phyloP scores from a whole-genome alignment of 2,329 filamentous ascomycete species.

The Cladorrhinum sp. region DNA sequence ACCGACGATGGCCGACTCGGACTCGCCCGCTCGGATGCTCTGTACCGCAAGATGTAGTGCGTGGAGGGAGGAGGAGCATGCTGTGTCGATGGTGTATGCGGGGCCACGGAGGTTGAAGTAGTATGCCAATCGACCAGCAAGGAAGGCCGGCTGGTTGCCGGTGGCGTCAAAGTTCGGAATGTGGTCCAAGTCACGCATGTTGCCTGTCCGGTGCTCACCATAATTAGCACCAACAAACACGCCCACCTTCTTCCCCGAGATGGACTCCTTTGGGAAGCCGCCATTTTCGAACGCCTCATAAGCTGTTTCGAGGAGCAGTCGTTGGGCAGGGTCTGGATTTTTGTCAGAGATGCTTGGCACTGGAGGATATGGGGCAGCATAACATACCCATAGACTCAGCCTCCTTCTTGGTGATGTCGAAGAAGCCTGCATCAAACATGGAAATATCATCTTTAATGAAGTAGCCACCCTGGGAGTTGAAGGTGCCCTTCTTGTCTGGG shows the following conservation, averaged over 20 bases:
- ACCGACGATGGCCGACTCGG: slow-evolving; percentile 26
- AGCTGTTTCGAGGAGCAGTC: slow-evolving; percentile 34
- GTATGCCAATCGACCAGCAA: slow-evolving; percentile 26
- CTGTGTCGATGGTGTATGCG: slow-evolving; percentile 26
- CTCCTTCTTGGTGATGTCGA: slow-evolving; percentile 37
- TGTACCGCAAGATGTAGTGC: slow-evolving; percentile 28
- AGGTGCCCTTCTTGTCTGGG: slow-evolving; percentile 32
- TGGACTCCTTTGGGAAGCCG: slow-evolving; percentile 30
- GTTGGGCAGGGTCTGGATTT: slow-evolving; percentile 30
- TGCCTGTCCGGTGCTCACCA: slow-evolving; percentile 22
- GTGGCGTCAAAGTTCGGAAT: slow-evolving; percentile 27
- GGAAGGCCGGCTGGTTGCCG: slow-evolving; percentile 26
- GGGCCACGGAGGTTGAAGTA: slow-evolving; percentile 28
- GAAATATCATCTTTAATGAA: slow-evolving; percentile 33
- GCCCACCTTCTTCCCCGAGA: slow-evolving; percentile 32
- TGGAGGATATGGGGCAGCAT: background rate
- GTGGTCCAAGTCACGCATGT: slow-evolving; percentile 26
- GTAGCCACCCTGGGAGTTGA: slow-evolving; percentile 34
- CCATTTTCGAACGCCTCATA: slow-evolving; percentile 37
- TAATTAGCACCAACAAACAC: slow-evolving; percentile 33
- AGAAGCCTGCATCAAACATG: slow-evolving; percentile 35
- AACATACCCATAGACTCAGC: slow-evolving; percentile 35
- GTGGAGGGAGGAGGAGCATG: slow-evolving; percentile 28
- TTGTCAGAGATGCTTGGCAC: background rate
- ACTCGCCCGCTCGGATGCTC: slow-evolving; percentile 27